Base-by-base conservation (phyloP, 2,329 filamentous ascomycete genomes). In the Mycosphaerella arachidis region DNA sequence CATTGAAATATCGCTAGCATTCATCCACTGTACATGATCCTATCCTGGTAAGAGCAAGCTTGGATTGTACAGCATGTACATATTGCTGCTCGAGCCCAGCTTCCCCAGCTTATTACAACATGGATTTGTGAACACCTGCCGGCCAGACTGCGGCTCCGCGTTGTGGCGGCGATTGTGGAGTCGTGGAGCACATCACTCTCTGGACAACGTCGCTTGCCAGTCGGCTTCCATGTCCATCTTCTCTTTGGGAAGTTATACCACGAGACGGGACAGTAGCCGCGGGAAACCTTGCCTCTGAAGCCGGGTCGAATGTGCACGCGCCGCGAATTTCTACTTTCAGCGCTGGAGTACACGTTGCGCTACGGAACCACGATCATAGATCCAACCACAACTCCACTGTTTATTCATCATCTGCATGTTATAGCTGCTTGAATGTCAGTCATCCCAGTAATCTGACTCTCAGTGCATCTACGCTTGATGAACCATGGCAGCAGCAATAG, bases 401-500 rank as follows among this genome's bases (percentile, higher is more conserved):
- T 9, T 52, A 13, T 30, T 31, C 50, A 16, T 52, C 30, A 33
- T n/a, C 12, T 20, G 6, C 10, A 31, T 35, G 30, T n/a, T 12
- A 16, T 20, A n/a, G 50, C 50, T n/a, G 50, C n/a, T n/a, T 30
- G 16, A 33, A 20, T 13, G 10, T 30, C 48, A 33, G 9, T 30
- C n/a, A 3, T 18, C 24, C 30, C 16, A 52, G 12, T 20, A 13
- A 10, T 52, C 29, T 52, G 12, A 13, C 27, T 13, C 30, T 16
- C 29, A 16, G 6, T 20, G 16, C 20, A 9, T 52, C n/a, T 13
- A 16, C 30, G 16, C 24, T 5, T 20, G 18, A 51, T 18, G 27
- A 31, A 62, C 12, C 27, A 67, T 67, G 64, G 59, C 66, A 46
- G 54, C 65, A 30, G 54, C 60, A 24, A 52, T 60, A 12, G 64